These are phyloP conservation scores for Beauveria brongniartii DNA, from an alignment of 2,329 filamentous ascomycete species.

Conservation along the genomic window DNA sequence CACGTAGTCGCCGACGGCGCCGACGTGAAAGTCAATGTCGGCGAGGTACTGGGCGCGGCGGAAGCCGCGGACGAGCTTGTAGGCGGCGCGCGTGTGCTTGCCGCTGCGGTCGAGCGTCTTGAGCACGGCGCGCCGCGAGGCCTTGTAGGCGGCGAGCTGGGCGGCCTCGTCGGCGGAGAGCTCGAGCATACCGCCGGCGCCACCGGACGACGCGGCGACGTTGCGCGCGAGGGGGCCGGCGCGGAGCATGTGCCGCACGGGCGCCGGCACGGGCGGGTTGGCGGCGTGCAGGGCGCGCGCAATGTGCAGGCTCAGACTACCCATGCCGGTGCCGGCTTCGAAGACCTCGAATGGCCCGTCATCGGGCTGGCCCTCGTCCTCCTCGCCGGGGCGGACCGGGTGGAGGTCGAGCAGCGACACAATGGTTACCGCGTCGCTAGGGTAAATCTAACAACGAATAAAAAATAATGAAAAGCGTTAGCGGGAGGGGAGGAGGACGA, in stretches of 20 bases:
- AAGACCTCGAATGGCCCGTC: conserved; percentile 58
- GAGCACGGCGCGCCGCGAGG: conserved; percentile 57
- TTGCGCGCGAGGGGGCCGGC: conserved; percentile 17
- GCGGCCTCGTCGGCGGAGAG: conserved; percentile 16
- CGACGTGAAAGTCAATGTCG: conserved; percentile 67
- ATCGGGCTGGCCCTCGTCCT: conserved; percentile 19
- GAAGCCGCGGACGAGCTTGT: conserved; percentile 57
- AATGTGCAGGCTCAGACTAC: conserved; percentile 66
- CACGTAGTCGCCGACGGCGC: conserved; percentile 57
- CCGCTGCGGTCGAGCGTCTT: conserved; percentile 63
- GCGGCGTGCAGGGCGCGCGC: conserved; percentile 68
- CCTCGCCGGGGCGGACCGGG: conserved; percentile 33
- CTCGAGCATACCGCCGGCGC: conserved; percentile 16
- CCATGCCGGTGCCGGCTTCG: conserved; percentile 81
- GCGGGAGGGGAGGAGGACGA: too few species aligned
- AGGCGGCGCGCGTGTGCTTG: conserved; percentile 56
- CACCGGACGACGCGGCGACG: background rate
- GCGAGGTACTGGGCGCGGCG: conserved; percentile 60
- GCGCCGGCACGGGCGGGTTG: conserved; percentile 42
- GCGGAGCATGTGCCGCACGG: conserved; percentile 16
- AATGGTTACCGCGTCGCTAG: conserved; percentile 66
- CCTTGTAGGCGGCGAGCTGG: conserved; percentile 36
- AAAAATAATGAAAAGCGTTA: background rate
- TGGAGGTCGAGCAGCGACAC: conserved; percentile 71
- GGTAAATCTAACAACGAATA: conserved; percentile 40